phyloP scores from a whole-genome alignment of 345 rosid genomes.

The Lenwebbia sp. region DNA sequence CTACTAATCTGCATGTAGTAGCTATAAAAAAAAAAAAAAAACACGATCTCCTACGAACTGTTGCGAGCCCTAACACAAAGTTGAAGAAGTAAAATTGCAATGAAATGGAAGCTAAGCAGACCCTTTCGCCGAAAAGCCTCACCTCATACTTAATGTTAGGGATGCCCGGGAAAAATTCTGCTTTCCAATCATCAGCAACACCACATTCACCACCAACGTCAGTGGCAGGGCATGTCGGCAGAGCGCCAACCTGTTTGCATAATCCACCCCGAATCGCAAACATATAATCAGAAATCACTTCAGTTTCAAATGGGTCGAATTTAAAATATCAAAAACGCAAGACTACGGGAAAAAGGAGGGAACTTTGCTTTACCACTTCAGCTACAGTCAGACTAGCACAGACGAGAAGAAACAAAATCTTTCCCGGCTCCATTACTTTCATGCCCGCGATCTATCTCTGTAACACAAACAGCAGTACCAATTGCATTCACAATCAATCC shows the following conservation, averaged over 20 bases:
- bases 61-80: background rate
- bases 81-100: background rate
- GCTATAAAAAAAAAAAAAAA: background rate
- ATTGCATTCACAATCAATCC: background rate
- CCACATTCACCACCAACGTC: constrained; percentile 40
- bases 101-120: background rate
- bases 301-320: background rate
- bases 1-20: background rate
- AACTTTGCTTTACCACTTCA: background rate
- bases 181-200: constrained; percentile 70
- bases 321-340: background rate
- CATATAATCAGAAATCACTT: background rate
- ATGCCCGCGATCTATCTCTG: background rate
- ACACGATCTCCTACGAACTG: background rate
- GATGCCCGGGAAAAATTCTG: constrained; percentile 81
- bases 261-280: background rate
- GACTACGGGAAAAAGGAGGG: background rate
- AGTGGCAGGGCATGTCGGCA: constrained; percentile 64
- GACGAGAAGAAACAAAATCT: background rate
- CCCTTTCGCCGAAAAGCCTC: background rate
- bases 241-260: constrained; percentile 38
- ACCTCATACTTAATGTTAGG: constrained; percentile 88
- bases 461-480: background rate
- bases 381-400: background rate
- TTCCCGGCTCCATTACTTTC: background rate